A percentile compares a stretch with the other conserved stretches of the same genome.
Conservation (phyloP, 2,329 filamentous ascomycete species). For the Teratosphaeria epicoccoides region DNA sequence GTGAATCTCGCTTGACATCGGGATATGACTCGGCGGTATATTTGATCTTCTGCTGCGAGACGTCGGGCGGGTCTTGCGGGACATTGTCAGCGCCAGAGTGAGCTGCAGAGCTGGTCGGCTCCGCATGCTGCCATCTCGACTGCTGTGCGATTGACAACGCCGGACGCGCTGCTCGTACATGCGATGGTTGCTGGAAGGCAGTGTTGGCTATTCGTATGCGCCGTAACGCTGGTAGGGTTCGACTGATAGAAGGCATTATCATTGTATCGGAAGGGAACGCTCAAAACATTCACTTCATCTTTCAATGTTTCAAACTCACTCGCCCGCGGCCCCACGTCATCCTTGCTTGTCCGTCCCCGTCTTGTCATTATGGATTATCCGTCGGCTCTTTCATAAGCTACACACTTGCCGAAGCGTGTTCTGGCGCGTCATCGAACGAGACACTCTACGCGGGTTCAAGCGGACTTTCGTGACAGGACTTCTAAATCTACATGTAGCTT, state of each 20-base stretch:
- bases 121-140: slow-evolving; percentile 19
- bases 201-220: slow-evolving; percentile 23
- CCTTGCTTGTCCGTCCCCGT: neutral
- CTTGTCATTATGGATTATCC: too few relatives aligned
- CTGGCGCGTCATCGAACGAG: neutral
- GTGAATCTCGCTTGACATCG: slow-evolving; percentile 64
- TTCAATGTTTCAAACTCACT: neutral
- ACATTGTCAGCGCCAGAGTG: slow-evolving; percentile 16
- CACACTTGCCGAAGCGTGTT: neutral
- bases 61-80: slow-evolving; percentile 17
- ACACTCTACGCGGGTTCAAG: neutral
- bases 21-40: slow-evolving; percentile 84
- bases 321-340: neutral
- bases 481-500: too few relatives aligned
- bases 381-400: neutral
- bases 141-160: slow-evolving; percentile 13
- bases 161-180: slow-evolving; percentile 12
- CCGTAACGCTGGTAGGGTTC: slow-evolving; percentile 19
- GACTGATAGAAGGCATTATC: slow-evolving; percentile 15
- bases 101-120: slow-evolving; percentile 20
- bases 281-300: neutral
- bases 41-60: slow-evolving; percentile 43
- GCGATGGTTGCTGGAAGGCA: slow-evolving; percentile 19
- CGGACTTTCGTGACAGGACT: neutral
- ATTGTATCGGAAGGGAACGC: neutral